These are phyloP conservation scores for Ascochyta lentis DNA, from an alignment of 2,329 filamentous ascomycete genomes.

Conservation along the genomic window DNA sequence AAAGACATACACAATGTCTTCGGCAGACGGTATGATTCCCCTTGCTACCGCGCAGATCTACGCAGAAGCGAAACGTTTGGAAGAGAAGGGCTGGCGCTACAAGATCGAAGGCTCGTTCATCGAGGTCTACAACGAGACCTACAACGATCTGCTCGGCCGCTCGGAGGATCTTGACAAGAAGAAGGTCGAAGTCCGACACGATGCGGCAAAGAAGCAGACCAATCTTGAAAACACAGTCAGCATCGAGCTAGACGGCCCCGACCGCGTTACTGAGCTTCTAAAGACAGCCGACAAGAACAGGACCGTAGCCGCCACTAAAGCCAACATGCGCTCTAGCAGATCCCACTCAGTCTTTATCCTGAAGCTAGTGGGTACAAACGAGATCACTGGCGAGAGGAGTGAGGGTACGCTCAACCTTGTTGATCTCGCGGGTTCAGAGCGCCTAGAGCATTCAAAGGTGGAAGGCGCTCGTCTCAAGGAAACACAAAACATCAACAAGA, in stretches of 20 bases:
- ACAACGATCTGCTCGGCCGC: constrained; percentile 84
- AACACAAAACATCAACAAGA: constrained; percentile 97
- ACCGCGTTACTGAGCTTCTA: constrained; percentile 81
- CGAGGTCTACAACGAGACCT: constrained; percentile 97
- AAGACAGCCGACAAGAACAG: constrained; percentile 82
- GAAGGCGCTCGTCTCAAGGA: constrained; percentile 89
- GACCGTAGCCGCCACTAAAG: constrained; percentile 94
- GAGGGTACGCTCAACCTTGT: constrained; percentile 96
- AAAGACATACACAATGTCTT: constrained; percentile 97
- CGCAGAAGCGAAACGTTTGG: constrained; percentile 79
- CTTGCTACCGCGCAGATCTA: constrained; percentile 93
- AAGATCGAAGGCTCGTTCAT: constrained; percentile 94
- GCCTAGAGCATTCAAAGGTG: constrained; percentile 83
- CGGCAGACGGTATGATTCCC: constrained; percentile 94
- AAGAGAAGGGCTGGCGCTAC: constrained; percentile 93
- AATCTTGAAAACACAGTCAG: constrained; percentile 80
- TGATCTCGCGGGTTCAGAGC: constrained; percentile 91
- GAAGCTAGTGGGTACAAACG: constrained; percentile 70
- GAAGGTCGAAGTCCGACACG: constrained; percentile 89
- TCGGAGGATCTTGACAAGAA: constrained; percentile 76
- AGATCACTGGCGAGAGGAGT: constrained; percentile 78
- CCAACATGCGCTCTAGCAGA: constrained; percentile 91
- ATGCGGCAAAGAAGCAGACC: constrained; percentile 81
- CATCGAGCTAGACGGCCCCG: constrained; percentile 77
- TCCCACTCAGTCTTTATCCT: constrained; percentile 97